Conservation (phyloP, 257 asterid species). For the Cynanchum wilfordii region DNA sequence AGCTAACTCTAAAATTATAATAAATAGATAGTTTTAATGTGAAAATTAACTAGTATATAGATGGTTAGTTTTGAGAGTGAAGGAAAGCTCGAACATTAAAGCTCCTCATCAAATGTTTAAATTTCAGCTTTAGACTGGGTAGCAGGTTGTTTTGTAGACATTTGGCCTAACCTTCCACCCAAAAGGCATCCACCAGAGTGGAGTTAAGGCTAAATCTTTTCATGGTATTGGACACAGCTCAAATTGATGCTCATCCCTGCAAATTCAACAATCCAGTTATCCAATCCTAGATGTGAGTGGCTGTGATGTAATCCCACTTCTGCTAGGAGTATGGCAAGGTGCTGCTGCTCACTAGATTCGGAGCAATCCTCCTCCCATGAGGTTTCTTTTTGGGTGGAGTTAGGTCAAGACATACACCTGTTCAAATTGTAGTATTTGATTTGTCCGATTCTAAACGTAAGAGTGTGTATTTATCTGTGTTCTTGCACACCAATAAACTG, state of each 20-base stretch:
- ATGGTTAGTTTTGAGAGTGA: neutral
- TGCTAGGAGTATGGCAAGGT: neutral
- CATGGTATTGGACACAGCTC: neutral
- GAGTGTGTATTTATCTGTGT: neutral
- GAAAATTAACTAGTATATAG: too few relatives aligned
- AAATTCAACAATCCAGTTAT: neutral
- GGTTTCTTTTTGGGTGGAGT: neutral
- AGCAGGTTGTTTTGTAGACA: neutral
- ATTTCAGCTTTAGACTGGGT: neutral
- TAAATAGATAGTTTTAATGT: too few relatives aligned
- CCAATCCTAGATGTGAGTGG: neutral
- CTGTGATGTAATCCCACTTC: neutral
- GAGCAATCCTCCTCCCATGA: too few relatives aligned
- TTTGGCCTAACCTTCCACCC: neutral
- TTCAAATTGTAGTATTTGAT: neutral
- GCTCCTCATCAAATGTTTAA: neutral
- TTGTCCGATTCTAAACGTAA: neutral
- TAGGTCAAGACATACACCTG: neutral
- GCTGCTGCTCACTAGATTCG: neutral
- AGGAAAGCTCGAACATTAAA: neutral
- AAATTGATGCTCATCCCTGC: neutral
- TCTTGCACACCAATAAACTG: slow-evolving; percentile 1
- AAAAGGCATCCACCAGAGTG: neutral
- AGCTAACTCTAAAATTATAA: too few relatives aligned
- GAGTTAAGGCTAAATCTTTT: neutral